Base-by-base conservation (phyloP, 1,284 basidiomycete species). In the Cerrena zonata region DNA sequence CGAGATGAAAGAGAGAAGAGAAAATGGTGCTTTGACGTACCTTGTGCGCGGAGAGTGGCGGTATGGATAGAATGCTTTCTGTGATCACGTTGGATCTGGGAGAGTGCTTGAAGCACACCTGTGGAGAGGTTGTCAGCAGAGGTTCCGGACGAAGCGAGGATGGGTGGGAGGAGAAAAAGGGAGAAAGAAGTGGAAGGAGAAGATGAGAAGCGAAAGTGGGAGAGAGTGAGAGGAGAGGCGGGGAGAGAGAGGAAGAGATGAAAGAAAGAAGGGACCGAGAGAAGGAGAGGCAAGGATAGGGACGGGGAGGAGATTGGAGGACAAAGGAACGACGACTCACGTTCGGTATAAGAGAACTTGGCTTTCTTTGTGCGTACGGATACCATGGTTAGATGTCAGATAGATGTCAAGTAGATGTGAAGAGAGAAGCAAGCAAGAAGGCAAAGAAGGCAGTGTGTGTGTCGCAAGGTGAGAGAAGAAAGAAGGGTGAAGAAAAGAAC, bases 51-150 rank as follows among this genome's bases (percentile, higher is more conserved):
- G 5, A 80, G 55, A 5, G 73, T 73, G n/a, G 76, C 72, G 25
- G 73, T 55, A 57, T 78, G 76, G 7, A 79, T 61, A 5, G 66
- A 59, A 53, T 72, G 68, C 48, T 69, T 73, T 53, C 65, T 71
- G 50, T 73, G 70, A 22, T 74, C 71, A 51, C 69, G 69, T 56
- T 76, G 73, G 19, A 73, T 59, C 36, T 71, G 68, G 18, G 69
- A 68, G 41, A 76, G 66, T 15, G 77, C 76, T 22, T 68, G 64
- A 23, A 78, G 64, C 18, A 78, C 74, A 40, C 76, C 76, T 78
- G 40, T 18, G 5, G 26, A n/a, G 21, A 7, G 24, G 37, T 5
- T 27, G 49, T 13, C 45, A 34, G 30, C 15, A 34, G 30, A 7
- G 30, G 30, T 15, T 34, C 7, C 7, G 7, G 30, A 34, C 30